Conservation (phyloP, 257 asterid species). For the Scutellaria galericulata region DNA sequence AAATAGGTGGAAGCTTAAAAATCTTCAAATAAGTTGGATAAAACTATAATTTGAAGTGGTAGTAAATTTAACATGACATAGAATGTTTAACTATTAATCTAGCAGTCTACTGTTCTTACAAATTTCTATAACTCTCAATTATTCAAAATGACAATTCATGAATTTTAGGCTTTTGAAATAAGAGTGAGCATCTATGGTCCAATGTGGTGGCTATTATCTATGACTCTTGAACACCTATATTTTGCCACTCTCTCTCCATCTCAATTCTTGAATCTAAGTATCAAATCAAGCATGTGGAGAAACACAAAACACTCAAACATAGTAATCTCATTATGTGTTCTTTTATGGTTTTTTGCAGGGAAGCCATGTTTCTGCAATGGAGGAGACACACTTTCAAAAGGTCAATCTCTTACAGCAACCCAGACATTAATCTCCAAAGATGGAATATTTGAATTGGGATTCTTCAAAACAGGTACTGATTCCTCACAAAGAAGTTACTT, state of each 20-base stretch:
- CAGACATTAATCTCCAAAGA: slow-evolving; percentile 42
- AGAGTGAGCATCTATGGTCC: too few relatives aligned
- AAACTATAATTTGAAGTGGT: too few relatives aligned
- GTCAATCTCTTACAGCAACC: slow-evolving; percentile 35
- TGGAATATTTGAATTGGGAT: slow-evolving; percentile 49
- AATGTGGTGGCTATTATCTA: too few relatives aligned
- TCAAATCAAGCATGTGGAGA: slow-evolving; percentile 13
- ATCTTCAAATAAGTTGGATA: too few relatives aligned
- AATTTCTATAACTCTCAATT: too few relatives aligned
- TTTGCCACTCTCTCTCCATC: neutral
- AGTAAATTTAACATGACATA: too few relatives aligned
- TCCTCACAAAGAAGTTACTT: slow-evolving; percentile 27
- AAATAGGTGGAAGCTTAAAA: too few relatives aligned
- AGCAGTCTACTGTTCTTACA: too few relatives aligned
- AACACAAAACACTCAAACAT: neutral
- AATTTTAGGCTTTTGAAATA: too few relatives aligned
- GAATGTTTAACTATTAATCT: too few relatives aligned
- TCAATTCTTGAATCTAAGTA: neutral
- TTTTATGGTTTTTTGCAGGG: slow-evolving; percentile 15
- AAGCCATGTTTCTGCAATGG: slow-evolving; percentile 30
- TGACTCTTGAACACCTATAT: too few relatives aligned
- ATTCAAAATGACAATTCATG: too few relatives aligned
- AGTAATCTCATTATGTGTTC: slow-evolving; percentile 1
- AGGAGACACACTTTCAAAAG: slow-evolving; percentile 36
- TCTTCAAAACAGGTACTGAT: slow-evolving; percentile 33